Conservation (phyloP, 208 protist species). For the Trichomonas vaginalis region DNA sequence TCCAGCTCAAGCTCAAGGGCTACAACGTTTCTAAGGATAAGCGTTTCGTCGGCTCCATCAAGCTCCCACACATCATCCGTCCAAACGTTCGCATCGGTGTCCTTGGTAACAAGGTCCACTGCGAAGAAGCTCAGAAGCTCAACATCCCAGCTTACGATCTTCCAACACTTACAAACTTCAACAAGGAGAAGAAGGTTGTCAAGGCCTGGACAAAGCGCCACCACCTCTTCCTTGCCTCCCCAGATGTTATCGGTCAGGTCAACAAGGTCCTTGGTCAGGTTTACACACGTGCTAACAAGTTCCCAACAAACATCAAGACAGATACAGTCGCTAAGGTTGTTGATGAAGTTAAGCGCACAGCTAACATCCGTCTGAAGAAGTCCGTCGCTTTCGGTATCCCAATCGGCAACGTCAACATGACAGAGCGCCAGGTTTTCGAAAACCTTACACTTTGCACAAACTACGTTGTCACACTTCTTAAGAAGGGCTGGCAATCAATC, state of each 20-base stretch:
- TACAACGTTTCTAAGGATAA: slow-evolving; percentile 97
- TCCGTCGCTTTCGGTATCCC: not conserved
- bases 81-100: slow-evolving; percentile 61
- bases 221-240: no score
- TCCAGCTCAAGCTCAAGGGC: slow-evolving; percentile 97
- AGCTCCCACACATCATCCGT: slow-evolving; percentile 72
- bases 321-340: not conserved
- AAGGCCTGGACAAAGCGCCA: no score
- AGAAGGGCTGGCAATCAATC: not conserved
- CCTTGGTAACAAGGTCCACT: slow-evolving; percentile 78
- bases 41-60: slow-evolving; percentile 88
- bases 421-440: not conserved
- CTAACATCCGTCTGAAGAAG: not conserved
- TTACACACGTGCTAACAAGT: not conserved
- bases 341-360: not conserved
- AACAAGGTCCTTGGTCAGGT: no score
- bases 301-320: not conserved
- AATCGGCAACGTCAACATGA: not conserved
- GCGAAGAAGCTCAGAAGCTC: slow-evolving; percentile 69
- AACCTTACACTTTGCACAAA: slow-evolving; percentile 4
- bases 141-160: slow-evolving; percentile 8
- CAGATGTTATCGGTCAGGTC: no score
- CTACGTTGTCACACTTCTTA: slow-evolving; percentile 8
- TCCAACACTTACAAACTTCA: not conserved
- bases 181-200: no score